These are phyloP conservation scores for Thelonectria rubi DNA, from an alignment of 2,329 filamentous ascomycete species.

Conservation along the genomic window DNA sequence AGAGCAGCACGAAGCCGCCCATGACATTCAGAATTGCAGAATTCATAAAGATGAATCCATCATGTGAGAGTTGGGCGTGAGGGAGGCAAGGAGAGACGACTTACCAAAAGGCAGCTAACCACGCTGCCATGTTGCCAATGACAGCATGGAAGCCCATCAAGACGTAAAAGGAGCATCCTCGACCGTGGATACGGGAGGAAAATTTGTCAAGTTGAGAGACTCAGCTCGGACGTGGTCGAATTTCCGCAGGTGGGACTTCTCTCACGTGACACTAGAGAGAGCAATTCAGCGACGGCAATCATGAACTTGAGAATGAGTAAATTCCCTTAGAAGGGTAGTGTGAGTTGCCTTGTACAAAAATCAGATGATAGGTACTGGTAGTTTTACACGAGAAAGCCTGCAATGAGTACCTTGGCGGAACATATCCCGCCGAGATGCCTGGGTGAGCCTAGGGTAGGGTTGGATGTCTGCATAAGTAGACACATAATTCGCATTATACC, in stretches of 20 bases:
- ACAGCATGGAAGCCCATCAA: no score
- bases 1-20: slow-evolving; percentile 23
- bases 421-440: no score
- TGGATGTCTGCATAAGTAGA: no score
- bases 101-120: slow-evolving; percentile 22
- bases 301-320: neutral
- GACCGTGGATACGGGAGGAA: neutral
- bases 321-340: no score
- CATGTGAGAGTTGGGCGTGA: slow-evolving; percentile 36
- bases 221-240: slow-evolving; percentile 7
- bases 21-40: slow-evolving; percentile 59
- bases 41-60: slow-evolving; percentile 56
- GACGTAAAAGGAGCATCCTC: neutral
- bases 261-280: slow-evolving; percentile 20
- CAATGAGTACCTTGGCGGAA: no score
- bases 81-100: slow-evolving; percentile 11
- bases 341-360: no score
- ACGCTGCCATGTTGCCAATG: neutral
- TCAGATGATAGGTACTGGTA: no score
- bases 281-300: neutral
- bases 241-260: neutral
- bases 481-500: no score
- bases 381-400: no score
- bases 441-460: no score
- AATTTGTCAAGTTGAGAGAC: neutral